Evolutionary conservation across 768 basidiomycete species (phyloP), one percentile per base, ranked within the genome.

Genomic region (Mycena rebaudengoi): DNA sequence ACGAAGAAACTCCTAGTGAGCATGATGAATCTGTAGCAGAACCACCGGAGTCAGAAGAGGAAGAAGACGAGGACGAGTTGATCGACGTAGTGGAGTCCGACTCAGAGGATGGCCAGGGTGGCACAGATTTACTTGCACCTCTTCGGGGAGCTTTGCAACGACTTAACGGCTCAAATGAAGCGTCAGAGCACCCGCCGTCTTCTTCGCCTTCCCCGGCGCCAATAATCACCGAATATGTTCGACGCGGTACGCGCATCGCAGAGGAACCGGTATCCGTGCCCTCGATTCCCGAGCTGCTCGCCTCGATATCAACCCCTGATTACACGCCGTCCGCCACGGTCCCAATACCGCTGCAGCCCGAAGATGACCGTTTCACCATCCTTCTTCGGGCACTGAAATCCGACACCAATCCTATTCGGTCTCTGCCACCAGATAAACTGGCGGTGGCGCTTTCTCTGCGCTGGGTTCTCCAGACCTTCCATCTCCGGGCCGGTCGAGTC

Each of bases 71-170:
- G 10, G 80, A 87, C 57, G 89, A 92, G 61, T 75, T 92, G 18
- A 79, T 93, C 41, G 91, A 91, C 60, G 91, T 92, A 12, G 80
- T 86, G 0, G 88, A 91, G 69, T 83, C 83, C 25, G 81, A 89
- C 60, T 84, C 85, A 32, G 85, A 86, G 25, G 82, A 83, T 16
- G 84, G 81, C 44, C 79, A 77, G 41, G 69, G 63, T 41, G 74
- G 76, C 6, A 75, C 73, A 11, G 90, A 93, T 72, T 83, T 83
- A 20, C 80, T 93, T 8, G 91, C 90, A 7, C 90, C 90, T 29
- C 76, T 93, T 16, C 89, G 85, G 64, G 89, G 89, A 20, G 90
- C 87, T 59, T 76, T 94, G 21, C 77, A 87, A 51, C 85, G 85
- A 33, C 82, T 93, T 33, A 86, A 83, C 33, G 71, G 70, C 7